A percentile compares a stretch with the other conserved stretches of the same genome.
Conservation (phyloP, 495 filamentous ascomycete species). For the Cercophora scortea region DNA sequence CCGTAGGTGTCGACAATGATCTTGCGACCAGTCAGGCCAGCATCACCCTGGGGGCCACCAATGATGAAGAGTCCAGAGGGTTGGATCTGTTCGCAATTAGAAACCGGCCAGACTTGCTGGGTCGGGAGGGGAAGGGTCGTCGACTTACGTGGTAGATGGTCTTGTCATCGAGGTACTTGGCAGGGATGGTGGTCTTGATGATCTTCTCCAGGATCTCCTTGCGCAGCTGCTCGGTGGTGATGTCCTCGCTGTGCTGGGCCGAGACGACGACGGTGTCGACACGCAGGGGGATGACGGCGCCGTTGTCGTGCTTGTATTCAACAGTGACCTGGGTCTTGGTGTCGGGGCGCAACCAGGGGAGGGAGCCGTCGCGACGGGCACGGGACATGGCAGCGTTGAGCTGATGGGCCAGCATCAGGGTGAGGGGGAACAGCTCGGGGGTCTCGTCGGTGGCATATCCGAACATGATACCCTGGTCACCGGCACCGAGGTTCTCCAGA, state of each 20-base stretch:
- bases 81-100: slow-evolving; percentile 50
- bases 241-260: slow-evolving; percentile 83
- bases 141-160: slow-evolving; percentile 82
- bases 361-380: slow-evolving; percentile 74
- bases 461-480: slow-evolving; percentile 99
- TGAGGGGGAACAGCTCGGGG: slow-evolving; percentile 91
- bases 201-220: slow-evolving; percentile 97
- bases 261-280: slow-evolving; percentile 97
- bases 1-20: slow-evolving; percentile 99
- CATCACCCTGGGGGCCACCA: slow-evolving; percentile 97
- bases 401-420: slow-evolving; percentile 87
- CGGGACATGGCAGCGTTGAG: slow-evolving; percentile 88
- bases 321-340: slow-evolving; percentile 99
- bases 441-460: slow-evolving; percentile 99
- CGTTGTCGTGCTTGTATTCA: slow-evolving; percentile 94
- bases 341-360: slow-evolving; percentile 94
- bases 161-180: slow-evolving; percentile 80
- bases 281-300: slow-evolving; percentile 82
- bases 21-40: slow-evolving; percentile 97
- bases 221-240: slow-evolving; percentile 87
- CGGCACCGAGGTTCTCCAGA: slow-evolving; percentile 94
- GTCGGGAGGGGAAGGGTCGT: background rate
- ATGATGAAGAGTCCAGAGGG: slow-evolving; percentile 98
- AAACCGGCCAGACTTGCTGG: slow-evolving; percentile 17
- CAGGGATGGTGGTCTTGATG: slow-evolving; percentile 86